Conservation (phyloP, 2,329 filamentous ascomycete species). For the Aspergillus tamarii region DNA sequence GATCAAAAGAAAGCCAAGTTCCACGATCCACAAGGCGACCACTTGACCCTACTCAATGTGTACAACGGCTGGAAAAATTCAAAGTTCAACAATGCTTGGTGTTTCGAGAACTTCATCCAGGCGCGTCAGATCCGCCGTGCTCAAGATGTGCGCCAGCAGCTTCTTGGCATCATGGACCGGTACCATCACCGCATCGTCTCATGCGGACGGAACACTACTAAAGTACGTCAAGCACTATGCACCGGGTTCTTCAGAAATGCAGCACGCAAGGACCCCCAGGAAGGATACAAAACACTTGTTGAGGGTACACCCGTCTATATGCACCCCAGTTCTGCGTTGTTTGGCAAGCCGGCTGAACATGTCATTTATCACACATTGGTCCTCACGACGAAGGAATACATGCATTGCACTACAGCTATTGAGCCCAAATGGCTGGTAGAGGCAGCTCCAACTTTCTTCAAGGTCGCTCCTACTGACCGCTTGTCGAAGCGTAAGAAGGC, state of each 20-base stretch:
- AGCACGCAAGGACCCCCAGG: constrained; percentile 90
- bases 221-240: constrained; percentile 86
- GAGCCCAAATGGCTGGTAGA: constrained; percentile 95
- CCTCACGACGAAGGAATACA: constrained; percentile 81
- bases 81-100: constrained; percentile 85
- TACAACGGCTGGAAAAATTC: constrained; percentile 96
- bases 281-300: constrained; percentile 96
- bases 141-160: constrained; percentile 88
- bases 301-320: constrained; percentile 94
- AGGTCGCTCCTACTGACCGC: constrained; percentile 84
- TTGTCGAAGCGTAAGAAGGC: constrained; percentile 90
- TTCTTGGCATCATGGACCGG: constrained; percentile 90
- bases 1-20: constrained; percentile 98
- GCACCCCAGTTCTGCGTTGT: constrained; percentile 87
- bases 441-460: constrained; percentile 98
- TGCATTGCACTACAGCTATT: constrained; percentile 91
- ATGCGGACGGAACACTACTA: constrained; percentile 84
- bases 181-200: constrained; percentile 81
- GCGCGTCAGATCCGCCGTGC: constrained; percentile 84
- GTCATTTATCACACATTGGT: constrained; percentile 78
- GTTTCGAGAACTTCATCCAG: constrained; percentile 97
- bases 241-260: constrained; percentile 94
- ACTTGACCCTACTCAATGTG: constrained; percentile 91
- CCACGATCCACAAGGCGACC: constrained; percentile 91
- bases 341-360: constrained; percentile 94